A percentile compares a stretch with the other conserved stretches of the same genome.
phyloP scores from a whole-genome alignment of 2,329 filamentous ascomycete species.

The Monosporascus sp. region DNA sequence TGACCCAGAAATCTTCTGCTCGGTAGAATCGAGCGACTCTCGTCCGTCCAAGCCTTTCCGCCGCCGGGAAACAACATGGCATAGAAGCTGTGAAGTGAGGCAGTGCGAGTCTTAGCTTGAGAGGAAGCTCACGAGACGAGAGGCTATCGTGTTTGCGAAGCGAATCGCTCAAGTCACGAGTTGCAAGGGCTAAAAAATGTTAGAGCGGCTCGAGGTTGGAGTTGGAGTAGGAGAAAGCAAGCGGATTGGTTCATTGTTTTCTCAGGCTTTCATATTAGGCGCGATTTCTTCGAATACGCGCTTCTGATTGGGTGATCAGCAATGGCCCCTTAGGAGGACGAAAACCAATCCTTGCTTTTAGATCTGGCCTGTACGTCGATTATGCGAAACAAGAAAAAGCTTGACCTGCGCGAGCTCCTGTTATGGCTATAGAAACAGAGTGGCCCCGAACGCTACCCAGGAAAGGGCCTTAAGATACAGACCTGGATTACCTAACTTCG shows the following conservation, averaged over 20 bases:
- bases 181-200: conserved; percentile 7
- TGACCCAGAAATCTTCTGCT: conserved; percentile 4
- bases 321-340: too few species aligned
- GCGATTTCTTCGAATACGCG: conserved; percentile 14
- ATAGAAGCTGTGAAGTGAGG: conserved; percentile 16
- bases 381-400: conserved; percentile 6
- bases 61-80: background rate
- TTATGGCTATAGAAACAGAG: conserved; percentile 1
- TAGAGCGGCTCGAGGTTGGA: conserved; percentile 24
- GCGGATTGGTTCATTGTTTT: conserved; percentile 12
- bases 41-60: background rate
- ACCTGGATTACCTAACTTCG: too few species aligned
- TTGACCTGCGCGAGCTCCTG: background rate
- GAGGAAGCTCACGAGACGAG: conserved; percentile 20
- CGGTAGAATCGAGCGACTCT: background rate
- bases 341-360: too few species aligned
- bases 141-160: conserved; percentile 22
- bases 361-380: conserved; percentile 9
- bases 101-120: conserved; percentile 23
- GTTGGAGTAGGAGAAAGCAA: conserved; percentile 6
- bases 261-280: conserved; percentile 20
- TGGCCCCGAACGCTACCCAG: conserved; percentile 3
- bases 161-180: conserved; percentile 17
- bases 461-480: conserved; percentile 1
- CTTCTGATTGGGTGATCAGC: conserved; percentile 16